Percentiles rank a stretch among this genome's conserved stretches.
These are phyloP conservation scores for Kondoa subrosea DNA, from an alignment of 768 basidiomycete genomes.

Conservation along the genomic window DNA sequence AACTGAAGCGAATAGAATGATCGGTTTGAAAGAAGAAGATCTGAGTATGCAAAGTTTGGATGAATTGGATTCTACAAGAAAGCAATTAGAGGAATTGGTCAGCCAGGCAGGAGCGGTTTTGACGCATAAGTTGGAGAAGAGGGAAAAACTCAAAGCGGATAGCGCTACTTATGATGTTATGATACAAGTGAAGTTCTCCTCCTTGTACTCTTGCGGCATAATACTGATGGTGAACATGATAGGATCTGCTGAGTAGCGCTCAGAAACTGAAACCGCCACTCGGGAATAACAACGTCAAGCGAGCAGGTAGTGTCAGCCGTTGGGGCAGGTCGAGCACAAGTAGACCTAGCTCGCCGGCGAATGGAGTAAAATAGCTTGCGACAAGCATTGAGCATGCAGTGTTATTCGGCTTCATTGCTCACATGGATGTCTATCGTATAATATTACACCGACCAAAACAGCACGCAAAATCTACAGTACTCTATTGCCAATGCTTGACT, in stretches of 20 bases:
- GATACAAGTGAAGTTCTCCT: constrained; percentile 13
- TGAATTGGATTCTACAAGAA: constrained; percentile 4
- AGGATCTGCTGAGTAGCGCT: neutral
- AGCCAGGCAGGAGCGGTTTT: constrained; percentile 11
- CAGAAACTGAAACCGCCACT: constrained; percentile 7
- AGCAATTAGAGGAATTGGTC: constrained; percentile 8
- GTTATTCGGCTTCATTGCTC: neutral
- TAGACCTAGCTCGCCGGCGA: neutral
- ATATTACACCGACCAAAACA: neutral
- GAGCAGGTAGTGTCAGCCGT: neutral
- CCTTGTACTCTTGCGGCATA: neutral
- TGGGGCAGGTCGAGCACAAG: neutral
- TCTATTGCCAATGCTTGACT: constrained; percentile 16
- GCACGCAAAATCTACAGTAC: neutral
- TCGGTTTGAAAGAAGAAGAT: constrained; percentile 1
- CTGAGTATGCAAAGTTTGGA: constrained; percentile 3
- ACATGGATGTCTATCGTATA: neutral
- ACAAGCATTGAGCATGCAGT: neutral
- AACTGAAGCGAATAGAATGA: neutral
- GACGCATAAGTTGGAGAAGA: constrained; percentile 11
- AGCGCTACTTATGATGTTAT: constrained; percentile 18
- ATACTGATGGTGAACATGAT: neutral
- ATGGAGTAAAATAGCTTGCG: neutral
- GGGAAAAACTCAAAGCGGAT: constrained; percentile 17
- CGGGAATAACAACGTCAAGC: neutral